Evolutionary conservation across 1,139 yeast species (phyloP).

Genomic region (Hyphopichia burtonii): DNA sequence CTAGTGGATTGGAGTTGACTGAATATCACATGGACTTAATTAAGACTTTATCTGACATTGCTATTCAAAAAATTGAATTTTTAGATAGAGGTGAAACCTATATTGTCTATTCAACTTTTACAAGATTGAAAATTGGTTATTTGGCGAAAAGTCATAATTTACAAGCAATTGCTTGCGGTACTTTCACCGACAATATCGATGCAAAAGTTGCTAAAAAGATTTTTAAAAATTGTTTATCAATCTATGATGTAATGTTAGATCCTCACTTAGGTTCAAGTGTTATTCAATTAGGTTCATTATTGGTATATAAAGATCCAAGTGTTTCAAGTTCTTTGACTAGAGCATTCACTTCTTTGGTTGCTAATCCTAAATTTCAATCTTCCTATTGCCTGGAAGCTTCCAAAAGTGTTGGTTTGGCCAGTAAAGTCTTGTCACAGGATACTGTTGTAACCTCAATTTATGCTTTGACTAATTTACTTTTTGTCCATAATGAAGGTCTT

Average conservation of each 20-base stretch:
- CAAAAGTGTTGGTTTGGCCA: slow-evolving; percentile 43
- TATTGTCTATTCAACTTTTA: slow-evolving; percentile 41
- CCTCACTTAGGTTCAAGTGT: slow-evolving; percentile 48
- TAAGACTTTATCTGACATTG: slow-evolving; percentile 30
- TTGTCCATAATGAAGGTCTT: slow-evolving; percentile 48
- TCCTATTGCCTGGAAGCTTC: slow-evolving; percentile 36
- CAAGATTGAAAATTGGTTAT: slow-evolving; percentile 41
- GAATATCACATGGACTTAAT: slow-evolving; percentile 28
- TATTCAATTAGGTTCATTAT: slow-evolving; percentile 54
- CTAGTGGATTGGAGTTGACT: slow-evolving; percentile 21
- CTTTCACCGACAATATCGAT: slow-evolving; percentile 40
- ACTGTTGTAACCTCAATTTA: slow-evolving; percentile 85
- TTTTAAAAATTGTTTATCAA: slow-evolving; percentile 39
- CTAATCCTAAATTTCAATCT: slow-evolving; percentile 39
- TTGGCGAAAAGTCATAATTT: slow-evolving; percentile 39
- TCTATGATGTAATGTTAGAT: slow-evolving; percentile 44
- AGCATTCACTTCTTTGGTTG: slow-evolving; percentile 48
- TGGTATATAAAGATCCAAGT: slow-evolving; percentile 46
- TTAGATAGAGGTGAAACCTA: slow-evolving; percentile 47
- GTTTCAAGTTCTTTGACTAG: slow-evolving; percentile 50
- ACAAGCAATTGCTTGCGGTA: slow-evolving; percentile 45
- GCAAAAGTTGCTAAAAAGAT: slow-evolving; percentile 30
- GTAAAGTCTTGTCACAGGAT: slow-evolving; percentile 63
- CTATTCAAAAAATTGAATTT: slow-evolving; percentile 40
- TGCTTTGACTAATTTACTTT: slow-evolving; percentile 72